These are phyloP conservation scores for Cerioporus squamosus DNA, from an alignment of 1,284 basidiomycete species.

Conservation along the genomic window DNA sequence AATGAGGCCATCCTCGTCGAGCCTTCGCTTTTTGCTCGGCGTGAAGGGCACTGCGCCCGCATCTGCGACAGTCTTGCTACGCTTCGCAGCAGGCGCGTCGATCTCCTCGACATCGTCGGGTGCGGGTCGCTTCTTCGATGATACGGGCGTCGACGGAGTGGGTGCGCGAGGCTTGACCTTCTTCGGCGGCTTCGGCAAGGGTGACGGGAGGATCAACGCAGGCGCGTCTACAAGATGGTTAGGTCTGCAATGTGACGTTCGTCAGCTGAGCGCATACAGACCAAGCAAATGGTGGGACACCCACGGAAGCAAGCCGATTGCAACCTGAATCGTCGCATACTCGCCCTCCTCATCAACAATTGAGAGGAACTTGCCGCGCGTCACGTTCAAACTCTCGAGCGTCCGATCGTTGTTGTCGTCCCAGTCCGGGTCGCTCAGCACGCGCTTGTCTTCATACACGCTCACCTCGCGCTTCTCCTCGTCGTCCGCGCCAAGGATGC, in stretches of 20 bases:
- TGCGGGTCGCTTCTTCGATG: slow-evolving; percentile 57
- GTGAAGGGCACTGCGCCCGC: slow-evolving; percentile 37
- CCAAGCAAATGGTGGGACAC: slow-evolving; percentile 35
- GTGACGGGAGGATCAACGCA: slow-evolving; percentile 62
- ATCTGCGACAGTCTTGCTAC: slow-evolving; percentile 37
- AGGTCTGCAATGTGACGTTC: slow-evolving; percentile 39
- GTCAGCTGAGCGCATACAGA: not conserved
- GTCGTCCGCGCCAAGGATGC: slow-evolving; percentile 55
- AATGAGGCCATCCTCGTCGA: slow-evolving; percentile 76
- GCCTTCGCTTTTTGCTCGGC: slow-evolving; percentile 62
- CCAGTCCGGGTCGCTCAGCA: slow-evolving; percentile 89
- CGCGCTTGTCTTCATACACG: slow-evolving; percentile 83
- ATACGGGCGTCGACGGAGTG: slow-evolving; percentile 43
- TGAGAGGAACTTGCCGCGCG: slow-evolving; percentile 80
- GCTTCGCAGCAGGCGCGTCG: slow-evolving; percentile 61
- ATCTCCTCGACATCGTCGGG: slow-evolving; percentile 55
- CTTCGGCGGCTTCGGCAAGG: slow-evolving; percentile 59
- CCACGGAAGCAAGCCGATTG: slow-evolving; percentile 72
- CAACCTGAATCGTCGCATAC: slow-evolving; percentile 75
- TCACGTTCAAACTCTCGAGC: slow-evolving; percentile 73
- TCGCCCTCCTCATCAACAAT: slow-evolving; percentile 91
- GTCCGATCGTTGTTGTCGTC: slow-evolving; percentile 82
- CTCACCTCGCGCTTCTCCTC: slow-evolving; percentile 58
- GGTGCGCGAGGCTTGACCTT: slow-evolving; percentile 45
- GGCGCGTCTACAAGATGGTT: slow-evolving; percentile 53